These are phyloP conservation scores for Scalesia atractyloides DNA, from an alignment of 129 eudicot species.

Conservation along the genomic window DNA sequence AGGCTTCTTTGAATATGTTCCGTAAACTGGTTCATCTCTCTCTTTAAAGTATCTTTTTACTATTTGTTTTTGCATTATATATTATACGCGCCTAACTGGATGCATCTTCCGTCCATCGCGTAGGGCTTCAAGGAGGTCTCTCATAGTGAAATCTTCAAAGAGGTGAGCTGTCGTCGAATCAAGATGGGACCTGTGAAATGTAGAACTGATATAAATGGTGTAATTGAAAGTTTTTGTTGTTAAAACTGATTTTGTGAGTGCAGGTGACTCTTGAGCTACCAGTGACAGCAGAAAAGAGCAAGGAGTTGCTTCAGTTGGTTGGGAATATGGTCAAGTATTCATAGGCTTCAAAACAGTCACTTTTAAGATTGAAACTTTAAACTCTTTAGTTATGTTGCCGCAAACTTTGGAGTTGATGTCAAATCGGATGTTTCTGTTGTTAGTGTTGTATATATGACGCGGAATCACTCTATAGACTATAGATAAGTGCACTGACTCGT, in stretches of 20 bases:
- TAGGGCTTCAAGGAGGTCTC: slow-evolving; percentile 87
- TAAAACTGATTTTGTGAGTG: slow-evolving; percentile 19
- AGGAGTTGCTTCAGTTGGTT: slow-evolving; percentile 55
- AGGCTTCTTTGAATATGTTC: slow-evolving; percentile 70
- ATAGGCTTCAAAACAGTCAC: slow-evolving; percentile 17
- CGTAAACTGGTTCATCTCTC: slow-evolving; percentile 35
- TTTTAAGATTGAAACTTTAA: slow-evolving; percentile 16
- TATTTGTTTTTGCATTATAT: not conserved
- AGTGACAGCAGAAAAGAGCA: slow-evolving; percentile 50
- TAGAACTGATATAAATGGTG: not conserved
- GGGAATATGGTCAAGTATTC: slow-evolving; percentile 53
- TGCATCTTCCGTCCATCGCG: slow-evolving; percentile 14
- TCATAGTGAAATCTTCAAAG: slow-evolving; percentile 83
- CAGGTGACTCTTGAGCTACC: slow-evolving; percentile 79
- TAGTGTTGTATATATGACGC: not conserved
- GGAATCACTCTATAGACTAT: not conserved
- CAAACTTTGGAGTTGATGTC: not conserved
- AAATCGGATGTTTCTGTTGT: slow-evolving; percentile 6
- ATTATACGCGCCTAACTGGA: not conserved
- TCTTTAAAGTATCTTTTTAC: not conserved
- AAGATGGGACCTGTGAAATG: not conserved
- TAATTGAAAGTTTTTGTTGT: not conserved
- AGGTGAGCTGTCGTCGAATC: slow-evolving; percentile 47
- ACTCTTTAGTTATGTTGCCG: not conserved
- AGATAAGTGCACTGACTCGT: not conserved